These are phyloP conservation scores for Ciborinia camelliae DNA, from an alignment of 2,329 filamentous ascomycete species.

Conservation along the genomic window DNA sequence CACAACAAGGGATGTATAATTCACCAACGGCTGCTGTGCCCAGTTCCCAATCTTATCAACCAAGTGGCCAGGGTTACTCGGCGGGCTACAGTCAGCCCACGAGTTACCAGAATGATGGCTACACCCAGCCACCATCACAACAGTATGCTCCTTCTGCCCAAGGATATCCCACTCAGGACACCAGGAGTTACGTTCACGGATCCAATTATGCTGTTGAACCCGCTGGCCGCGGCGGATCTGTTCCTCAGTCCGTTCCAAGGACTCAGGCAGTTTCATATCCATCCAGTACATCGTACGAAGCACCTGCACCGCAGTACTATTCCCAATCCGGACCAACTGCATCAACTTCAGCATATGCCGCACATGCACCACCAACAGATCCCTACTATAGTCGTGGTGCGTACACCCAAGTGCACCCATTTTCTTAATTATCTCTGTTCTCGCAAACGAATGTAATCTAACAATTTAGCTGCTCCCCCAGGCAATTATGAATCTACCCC, in stretches of 20 bases:
- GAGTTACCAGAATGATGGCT: slow-evolving; percentile 31
- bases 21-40: slow-evolving; percentile 22
- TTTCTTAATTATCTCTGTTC: slow-evolving; percentile 22
- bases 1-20: slow-evolving; percentile 27
- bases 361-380: slow-evolving; percentile 47
- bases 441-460: slow-evolving; percentile 33
- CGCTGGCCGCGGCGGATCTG: slow-evolving; percentile 20
- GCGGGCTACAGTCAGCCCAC: slow-evolving; percentile 25
- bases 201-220: slow-evolving; percentile 29
- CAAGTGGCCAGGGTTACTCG: slow-evolving; percentile 27
- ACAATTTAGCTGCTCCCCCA: slow-evolving; percentile 35
- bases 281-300: slow-evolving; percentile 19
- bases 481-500: slow-evolving; percentile 26
- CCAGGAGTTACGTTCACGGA: slow-evolving; percentile 35
- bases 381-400: slow-evolving; percentile 57
- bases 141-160: slow-evolving; percentile 19
- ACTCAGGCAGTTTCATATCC: slow-evolving; percentile 24
- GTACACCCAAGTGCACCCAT: slow-evolving; percentile 41
- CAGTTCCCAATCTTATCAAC: slow-evolving; percentile 18
- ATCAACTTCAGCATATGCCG: slow-evolving; percentile 38
- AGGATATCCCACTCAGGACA: slow-evolving; percentile 26
- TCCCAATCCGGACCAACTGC: slow-evolving; percentile 38
- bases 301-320: slow-evolving; percentile 28
- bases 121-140: slow-evolving; percentile 19
- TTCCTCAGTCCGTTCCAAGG: slow-evolving; percentile 22